Base-by-base conservation (phyloP, 75 land plant genomes). In the Azolla pinnata region DNA sequence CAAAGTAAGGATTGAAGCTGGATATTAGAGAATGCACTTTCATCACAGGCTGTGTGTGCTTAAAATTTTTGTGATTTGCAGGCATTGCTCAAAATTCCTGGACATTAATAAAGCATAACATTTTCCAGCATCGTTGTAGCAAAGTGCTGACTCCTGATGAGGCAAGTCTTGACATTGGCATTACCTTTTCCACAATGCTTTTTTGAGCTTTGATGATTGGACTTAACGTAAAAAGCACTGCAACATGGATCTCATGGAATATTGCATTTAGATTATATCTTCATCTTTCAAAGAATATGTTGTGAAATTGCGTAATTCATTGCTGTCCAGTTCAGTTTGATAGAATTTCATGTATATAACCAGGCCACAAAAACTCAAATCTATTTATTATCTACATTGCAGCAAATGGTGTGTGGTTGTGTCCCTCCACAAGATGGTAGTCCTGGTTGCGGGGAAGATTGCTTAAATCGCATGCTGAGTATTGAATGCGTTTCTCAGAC, bases 351-450 rank as follows among this genome's bases (percentile, higher is more conserved):
- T n/a, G n/a, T n/a, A n/a, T n/a, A n/a, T n/a, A n/a, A n/a, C n/a
- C n/a, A n/a, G n/a, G n/a, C n/a, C n/a, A n/a, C n/a, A n/a, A n/a
- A n/a, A n/a, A n/a, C n/a, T n/a, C n/a, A n/a, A n/a, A n/a, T n/a
- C n/a, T n/a, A n/a, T n/a, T n/a, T n/a, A n/a, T n/a, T n/a, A n/a
- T n/a, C n/a, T n/a, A n/a, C n/a, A n/a, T 52, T 52, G 12, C 79
- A 92, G 97, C 51, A 79, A 57, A 86, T 92, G 88, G 81, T 92
- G 62, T 92, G 97, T 67, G 78, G 75, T 34, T 92, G 97, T 70
- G 78, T 71, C 33, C 75, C 79, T 8, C 79, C 86, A 31, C 28
- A 48, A 53, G 81, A 85, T 61, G 89, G 89, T 8, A 57, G 71
- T 33, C 46, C 53, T 19, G 97, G 89, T 5, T 92, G 97, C 72